Percentiles rank a stretch among this genome's conserved stretches.
Conservation (phyloP, 805 yeast species). For the Wickerhamiella spandovensis region DNA sequence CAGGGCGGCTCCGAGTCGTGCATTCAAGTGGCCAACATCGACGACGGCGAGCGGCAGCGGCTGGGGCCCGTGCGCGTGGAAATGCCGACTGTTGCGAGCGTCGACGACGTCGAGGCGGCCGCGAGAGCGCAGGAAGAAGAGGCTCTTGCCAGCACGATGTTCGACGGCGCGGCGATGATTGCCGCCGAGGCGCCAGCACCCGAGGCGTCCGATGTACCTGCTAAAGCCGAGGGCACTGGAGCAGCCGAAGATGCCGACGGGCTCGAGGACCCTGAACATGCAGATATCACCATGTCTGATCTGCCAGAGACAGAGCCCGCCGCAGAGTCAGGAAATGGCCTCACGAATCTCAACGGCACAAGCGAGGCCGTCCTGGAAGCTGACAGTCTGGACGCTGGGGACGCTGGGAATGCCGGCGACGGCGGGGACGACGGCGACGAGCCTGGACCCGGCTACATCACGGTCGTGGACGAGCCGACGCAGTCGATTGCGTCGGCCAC, state of each 20-base stretch:
- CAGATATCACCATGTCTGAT: too few relatives aligned
- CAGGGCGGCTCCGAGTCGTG: conserved; percentile 15
- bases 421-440: neutral
- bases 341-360: too few relatives aligned
- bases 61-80: neutral
- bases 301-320: too few relatives aligned
- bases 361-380: too few relatives aligned
- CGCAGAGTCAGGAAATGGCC: too few relatives aligned
- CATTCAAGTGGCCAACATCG: conserved; percentile 8
- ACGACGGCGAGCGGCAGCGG: neutral
- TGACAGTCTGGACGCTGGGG: too few relatives aligned
- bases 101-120: neutral
- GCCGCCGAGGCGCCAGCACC: neutral
- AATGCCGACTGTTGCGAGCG: neutral
- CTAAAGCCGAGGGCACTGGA: neutral
- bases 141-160: neutral
- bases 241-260: too few relatives aligned
- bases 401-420: too few relatives aligned
- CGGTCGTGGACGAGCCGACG: neutral
- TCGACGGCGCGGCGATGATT: neutral
- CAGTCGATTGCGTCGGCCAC: neutral
- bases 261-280: too few relatives aligned
- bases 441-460: neutral
- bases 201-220: neutral
- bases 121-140: neutral